These are phyloP conservation scores for Lipomyces orientalis DNA, from an alignment of 805 yeast species.

Conservation along the genomic window DNA sequence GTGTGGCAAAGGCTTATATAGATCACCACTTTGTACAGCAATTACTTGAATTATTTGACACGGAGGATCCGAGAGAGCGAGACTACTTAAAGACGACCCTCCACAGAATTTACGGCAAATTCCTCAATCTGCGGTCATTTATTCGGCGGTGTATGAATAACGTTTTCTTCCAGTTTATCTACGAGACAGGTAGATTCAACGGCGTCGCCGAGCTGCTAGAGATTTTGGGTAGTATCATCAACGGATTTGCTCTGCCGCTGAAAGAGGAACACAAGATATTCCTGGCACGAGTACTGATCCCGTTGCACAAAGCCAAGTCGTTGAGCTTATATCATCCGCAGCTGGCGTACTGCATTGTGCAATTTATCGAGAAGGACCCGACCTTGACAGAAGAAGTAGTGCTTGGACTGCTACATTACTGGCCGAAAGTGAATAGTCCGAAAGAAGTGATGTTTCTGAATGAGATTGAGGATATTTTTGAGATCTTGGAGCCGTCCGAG, in stretches of 20 bases:
- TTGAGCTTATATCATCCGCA: conserved; percentile 94
- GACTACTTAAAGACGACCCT: conserved; percentile 93
- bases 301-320: conserved; percentile 89
- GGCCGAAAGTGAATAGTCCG: conserved; percentile 96
- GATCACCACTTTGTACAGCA: conserved; percentile 87
- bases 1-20: conserved; percentile 88
- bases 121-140: conserved; percentile 83
- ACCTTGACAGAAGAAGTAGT: conserved; percentile 92
- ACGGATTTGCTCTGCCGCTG: conserved; percentile 96
- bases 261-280: conserved; percentile 97
- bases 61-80: conserved; percentile 95
- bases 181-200: conserved; percentile 94
- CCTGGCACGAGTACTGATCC: conserved; percentile 81
- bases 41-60: conserved; percentile 86
- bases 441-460: conserved; percentile 95
- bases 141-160: conserved; percentile 90
- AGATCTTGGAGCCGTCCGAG: conserved; percentile 92
- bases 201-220: conserved; percentile 95
- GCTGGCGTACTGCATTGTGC: conserved; percentile 94
- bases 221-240: conserved; percentile 92
- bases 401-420: conserved; percentile 87
- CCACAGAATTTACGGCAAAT: conserved; percentile 95
- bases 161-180: conserved; percentile 88
- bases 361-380: conserved; percentile 94
- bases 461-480: conserved; percentile 96